phyloP scores from a whole-genome alignment of 2,329 filamentous ascomycete species.

The Xylaria sp. region DNA sequence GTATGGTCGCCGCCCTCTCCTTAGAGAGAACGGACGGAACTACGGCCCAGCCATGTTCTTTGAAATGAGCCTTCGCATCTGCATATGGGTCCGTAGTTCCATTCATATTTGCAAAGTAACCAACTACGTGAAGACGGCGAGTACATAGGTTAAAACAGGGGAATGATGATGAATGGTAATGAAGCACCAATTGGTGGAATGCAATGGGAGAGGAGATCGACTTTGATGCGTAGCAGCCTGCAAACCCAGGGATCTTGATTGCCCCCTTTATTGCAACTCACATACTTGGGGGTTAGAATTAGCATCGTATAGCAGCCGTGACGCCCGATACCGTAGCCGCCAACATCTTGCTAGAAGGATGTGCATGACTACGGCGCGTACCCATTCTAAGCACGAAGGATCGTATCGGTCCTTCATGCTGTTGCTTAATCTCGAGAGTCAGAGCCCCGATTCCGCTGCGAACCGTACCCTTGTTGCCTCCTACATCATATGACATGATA shows the following conservation, averaged over 20 bases:
- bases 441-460: too few species aligned
- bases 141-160: neutral
- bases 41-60: slow-evolving; percentile 9
- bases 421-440: neutral
- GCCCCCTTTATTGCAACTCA: neutral
- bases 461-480: too few species aligned
- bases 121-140: neutral
- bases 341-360: neutral
- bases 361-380: too few species aligned
- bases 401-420: neutral
- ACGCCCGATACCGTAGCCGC: neutral
- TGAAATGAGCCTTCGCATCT: neutral
- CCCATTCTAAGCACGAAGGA: too few species aligned
- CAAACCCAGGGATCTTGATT: neutral
- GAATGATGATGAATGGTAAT: neutral
- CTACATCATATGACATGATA: too few species aligned
- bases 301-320: neutral
- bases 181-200: too few species aligned
- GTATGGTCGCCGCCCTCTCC: neutral
- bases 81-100: neutral
- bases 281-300: neutral
- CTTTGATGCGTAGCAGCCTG: neutral
- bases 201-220: too few species aligned
- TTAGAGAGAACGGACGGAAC: slow-evolving; percentile 12
- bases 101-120: neutral